Evolutionary conservation across 805 yeast species (phyloP).

Genomic region (Candida berthetii): DNA sequence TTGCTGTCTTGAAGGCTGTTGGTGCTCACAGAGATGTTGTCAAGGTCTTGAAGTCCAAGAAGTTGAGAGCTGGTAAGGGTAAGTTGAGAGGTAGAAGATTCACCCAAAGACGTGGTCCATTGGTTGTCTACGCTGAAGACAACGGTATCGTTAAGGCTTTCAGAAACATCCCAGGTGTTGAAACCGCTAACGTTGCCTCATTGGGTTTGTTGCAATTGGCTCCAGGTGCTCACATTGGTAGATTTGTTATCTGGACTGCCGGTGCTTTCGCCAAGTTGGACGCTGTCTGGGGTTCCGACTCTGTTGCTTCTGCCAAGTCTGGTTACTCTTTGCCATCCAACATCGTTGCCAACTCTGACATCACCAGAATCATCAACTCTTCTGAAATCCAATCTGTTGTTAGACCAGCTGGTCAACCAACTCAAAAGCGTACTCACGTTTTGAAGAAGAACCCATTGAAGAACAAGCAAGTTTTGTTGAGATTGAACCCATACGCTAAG

Average conservation of each 20-base stretch:
- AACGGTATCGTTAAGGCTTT: slow-evolving; percentile 97
- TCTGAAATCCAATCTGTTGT: slow-evolving; percentile 97
- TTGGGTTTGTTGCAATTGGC: slow-evolving; percentile 97
- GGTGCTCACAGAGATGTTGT: slow-evolving; percentile 98
- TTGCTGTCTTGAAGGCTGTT: slow-evolving; percentile 94
- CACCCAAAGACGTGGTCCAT: slow-evolving; percentile 99
- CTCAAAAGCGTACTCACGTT: slow-evolving; percentile 91
- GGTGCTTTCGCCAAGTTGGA: slow-evolving; percentile 96
- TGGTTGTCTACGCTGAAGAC: slow-evolving; percentile 97
- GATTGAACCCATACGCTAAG: slow-evolving; percentile 99
- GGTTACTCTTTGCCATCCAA: slow-evolving; percentile 90
- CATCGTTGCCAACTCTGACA: slow-evolving; percentile 94
- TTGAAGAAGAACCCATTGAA: slow-evolving; percentile 98
- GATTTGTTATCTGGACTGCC: slow-evolving; percentile 99
- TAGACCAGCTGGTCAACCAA: slow-evolving; percentile 92
- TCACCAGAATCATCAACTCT: slow-evolving; percentile 96
- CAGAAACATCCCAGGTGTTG: slow-evolving; percentile 99
- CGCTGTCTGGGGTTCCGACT: slow-evolving; percentile 93
- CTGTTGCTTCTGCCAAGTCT: slow-evolving; percentile 77
- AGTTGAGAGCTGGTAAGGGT: slow-evolving; percentile 99
- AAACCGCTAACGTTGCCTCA: slow-evolving; percentile 86
- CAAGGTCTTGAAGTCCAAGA: slow-evolving; percentile 98
- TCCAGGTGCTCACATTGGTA: slow-evolving; percentile 99
- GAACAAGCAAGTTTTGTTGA: slow-evolving; percentile 97
- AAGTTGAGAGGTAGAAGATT: slow-evolving; percentile 99